phyloP scores from a whole-genome alignment of 176 grass and related monocot species.

The Aegilops sharonensis region DNA sequence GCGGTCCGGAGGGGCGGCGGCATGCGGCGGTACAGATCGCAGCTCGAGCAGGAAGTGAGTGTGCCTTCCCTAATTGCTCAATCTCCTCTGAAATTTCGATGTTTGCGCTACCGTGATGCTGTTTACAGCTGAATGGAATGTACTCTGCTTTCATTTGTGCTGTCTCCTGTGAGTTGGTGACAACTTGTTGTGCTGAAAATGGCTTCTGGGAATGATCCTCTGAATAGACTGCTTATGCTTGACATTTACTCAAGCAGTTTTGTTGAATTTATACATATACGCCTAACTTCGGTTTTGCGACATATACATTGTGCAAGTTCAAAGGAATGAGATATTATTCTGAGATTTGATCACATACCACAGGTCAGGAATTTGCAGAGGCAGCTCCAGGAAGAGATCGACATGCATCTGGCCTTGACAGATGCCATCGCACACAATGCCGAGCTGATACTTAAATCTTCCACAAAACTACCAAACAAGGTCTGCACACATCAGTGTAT shows the following conservation, averaged over 20 bases:
- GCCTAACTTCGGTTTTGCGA: background rate
- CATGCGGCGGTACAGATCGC: conserved; percentile 58
- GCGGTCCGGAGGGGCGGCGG: conserved; percentile 17
- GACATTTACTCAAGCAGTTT: background rate
- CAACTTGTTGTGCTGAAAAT: background rate
- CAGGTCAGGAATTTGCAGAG: conserved; percentile 81
- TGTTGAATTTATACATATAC: background rate
- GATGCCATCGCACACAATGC: conserved; percentile 69
- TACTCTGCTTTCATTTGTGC: background rate
- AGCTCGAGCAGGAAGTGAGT: conserved; percentile 84
- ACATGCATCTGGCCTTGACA: conserved; percentile 80
- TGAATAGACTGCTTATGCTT: background rate
- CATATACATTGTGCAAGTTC: background rate
- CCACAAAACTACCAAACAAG: conserved; percentile 77
- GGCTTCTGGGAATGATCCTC: background rate
- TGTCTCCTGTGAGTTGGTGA: too few species aligned
- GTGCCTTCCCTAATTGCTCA: conserved; percentile 21
- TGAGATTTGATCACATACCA: background rate
- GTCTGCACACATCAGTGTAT: conserved; percentile 37
- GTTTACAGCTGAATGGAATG: background rate
- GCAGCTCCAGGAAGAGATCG: conserved; percentile 85
- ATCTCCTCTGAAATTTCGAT: background rate
- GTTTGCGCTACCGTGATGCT: background rate
- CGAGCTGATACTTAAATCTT: conserved; percentile 55
- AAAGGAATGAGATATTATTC: background rate